A percentile compares a stretch with the other conserved stretches of the same genome.
These are phyloP conservation scores for Hanseniaspora clermontiae DNA, from an alignment of 805 yeast species.

Conservation along the genomic window DNA sequence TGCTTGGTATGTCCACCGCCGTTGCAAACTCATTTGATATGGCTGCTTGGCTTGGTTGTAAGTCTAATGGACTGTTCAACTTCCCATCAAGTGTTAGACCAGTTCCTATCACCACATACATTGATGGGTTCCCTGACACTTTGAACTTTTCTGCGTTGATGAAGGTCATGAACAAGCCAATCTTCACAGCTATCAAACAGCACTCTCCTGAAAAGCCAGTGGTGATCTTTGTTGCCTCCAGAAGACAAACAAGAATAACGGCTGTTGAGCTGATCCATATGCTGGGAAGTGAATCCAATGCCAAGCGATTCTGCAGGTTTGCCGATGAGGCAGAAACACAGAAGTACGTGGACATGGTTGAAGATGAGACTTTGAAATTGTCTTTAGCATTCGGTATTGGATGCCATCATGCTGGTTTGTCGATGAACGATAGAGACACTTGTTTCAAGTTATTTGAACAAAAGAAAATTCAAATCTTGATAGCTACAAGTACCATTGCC, in stretches of 20 bases:
- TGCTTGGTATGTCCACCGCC: constrained; percentile 87
- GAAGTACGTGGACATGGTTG: constrained; percentile 72
- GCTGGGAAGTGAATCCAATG: constrained; percentile 49
- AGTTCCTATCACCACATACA: constrained; percentile 78
- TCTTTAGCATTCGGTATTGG: constrained; percentile 76
- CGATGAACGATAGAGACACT: constrained; percentile 73
- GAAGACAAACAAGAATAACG: constrained; percentile 83
- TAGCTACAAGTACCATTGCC: constrained; percentile 94
- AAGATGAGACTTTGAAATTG: constrained; percentile 69
- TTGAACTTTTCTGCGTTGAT: constrained; percentile 67
- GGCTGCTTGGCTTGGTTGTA: constrained; percentile 84
- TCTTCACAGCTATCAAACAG: constrained; percentile 81
- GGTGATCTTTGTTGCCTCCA: constrained; percentile 89
- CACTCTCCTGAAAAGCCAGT: constrained; percentile 90
- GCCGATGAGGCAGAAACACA: constrained; percentile 65
- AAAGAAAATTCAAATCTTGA: constrained; percentile 77
- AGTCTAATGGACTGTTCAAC: constrained; percentile 82
- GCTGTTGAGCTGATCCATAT: constrained; percentile 61
- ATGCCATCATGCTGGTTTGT: constrained; percentile 93
- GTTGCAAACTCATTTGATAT: constrained; percentile 85
- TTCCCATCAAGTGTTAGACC: constrained; percentile 91
- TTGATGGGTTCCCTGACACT: constrained; percentile 74
- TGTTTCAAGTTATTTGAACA: constrained; percentile 73
- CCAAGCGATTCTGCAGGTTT: constrained; percentile 54
- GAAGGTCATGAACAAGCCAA: constrained; percentile 60